Evolutionary conservation across 23 red algal species (phyloP).

Genomic region (Chondrus crispus): DNA sequence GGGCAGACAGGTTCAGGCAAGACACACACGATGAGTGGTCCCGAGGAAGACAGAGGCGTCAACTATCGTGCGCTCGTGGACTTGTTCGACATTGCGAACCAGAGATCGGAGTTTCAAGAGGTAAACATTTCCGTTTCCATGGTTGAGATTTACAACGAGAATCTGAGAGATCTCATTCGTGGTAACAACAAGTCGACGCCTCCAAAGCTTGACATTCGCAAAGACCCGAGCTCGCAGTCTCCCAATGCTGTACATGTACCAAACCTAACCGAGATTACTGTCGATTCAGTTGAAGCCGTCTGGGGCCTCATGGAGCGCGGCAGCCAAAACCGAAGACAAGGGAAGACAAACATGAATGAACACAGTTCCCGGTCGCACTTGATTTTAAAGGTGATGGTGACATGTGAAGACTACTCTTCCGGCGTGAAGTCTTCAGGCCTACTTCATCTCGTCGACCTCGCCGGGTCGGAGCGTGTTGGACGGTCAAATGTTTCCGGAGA

Average conservation of each 20-base stretch:
- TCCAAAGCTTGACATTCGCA: slow-evolving; percentile 76
- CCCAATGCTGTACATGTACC: slow-evolving; percentile 75
- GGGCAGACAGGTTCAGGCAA: slow-evolving; percentile 94
- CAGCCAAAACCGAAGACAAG: slow-evolving; percentile 63
- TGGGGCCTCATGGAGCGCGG: slow-evolving; percentile 83
- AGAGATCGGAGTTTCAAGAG: slow-evolving; percentile 58
- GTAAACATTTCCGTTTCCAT: slow-evolving; percentile 77
- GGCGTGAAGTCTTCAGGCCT: slow-evolving; percentile 70
- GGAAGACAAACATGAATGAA: slow-evolving; percentile 83
- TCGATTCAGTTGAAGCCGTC: slow-evolving; percentile 70
- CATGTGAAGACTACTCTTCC: slow-evolving; percentile 52
- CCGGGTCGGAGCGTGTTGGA: slow-evolving; percentile 85
- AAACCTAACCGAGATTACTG: slow-evolving; percentile 68
- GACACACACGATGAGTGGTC: slow-evolving; percentile 92
- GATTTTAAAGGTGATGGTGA: slow-evolving; percentile 71
- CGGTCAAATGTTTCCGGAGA: slow-evolving; percentile 78
- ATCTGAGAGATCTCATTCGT: slow-evolving; percentile 81
- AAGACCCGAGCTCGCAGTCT: not conserved
- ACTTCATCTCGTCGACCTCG: slow-evolving; percentile 93
- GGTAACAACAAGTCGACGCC: not conserved
- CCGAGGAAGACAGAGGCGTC: slow-evolving; percentile 69
- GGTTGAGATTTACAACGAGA: slow-evolving; percentile 98
- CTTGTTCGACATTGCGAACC: slow-evolving; percentile 76
- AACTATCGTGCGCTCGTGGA: slow-evolving; percentile 89
- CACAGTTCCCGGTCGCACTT: slow-evolving; percentile 93